Percentiles rank a stretch among this genome's conserved stretches.
phyloP scores from a whole-genome alignment of 2,329 filamentous ascomycete species.

The Torrubiella hemipterigena region DNA sequence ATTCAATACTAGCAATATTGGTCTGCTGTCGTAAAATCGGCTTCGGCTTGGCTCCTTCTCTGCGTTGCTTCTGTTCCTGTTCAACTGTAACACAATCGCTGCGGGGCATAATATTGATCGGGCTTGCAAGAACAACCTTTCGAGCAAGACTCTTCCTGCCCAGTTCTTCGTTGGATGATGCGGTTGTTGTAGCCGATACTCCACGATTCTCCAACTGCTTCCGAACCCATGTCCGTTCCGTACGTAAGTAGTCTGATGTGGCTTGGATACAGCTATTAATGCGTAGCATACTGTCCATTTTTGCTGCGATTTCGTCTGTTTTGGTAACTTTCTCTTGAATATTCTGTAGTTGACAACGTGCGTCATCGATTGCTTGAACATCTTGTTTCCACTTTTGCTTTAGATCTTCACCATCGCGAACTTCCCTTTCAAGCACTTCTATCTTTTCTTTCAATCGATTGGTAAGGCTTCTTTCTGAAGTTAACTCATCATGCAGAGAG shows the following conservation, averaged over 20 bases:
- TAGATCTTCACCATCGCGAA: neutral
- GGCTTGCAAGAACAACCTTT: slow-evolving; percentile 21
- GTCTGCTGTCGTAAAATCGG: too few relatives aligned
- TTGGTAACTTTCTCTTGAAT: too few relatives aligned
- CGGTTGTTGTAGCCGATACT: slow-evolving; percentile 1
- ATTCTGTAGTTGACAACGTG: slow-evolving; percentile 10
- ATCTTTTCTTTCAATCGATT: slow-evolving; percentile 1
- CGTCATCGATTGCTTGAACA: slow-evolving; percentile 7
- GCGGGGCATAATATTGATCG: slow-evolving; percentile 11
- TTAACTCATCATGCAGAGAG: neutral
- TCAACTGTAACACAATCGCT: slow-evolving; percentile 19
- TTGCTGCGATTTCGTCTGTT: too few relatives aligned
- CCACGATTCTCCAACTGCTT: slow-evolving; percentile 10
- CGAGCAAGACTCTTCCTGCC: slow-evolving; percentile 9
- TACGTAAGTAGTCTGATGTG: slow-evolving; percentile 15
- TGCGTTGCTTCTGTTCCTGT: slow-evolving; percentile 22
- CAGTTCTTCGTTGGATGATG: slow-evolving; percentile 5
- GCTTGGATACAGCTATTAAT: slow-evolving; percentile 16
- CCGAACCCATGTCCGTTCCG: slow-evolving; percentile 17
- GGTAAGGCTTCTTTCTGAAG: neutral
- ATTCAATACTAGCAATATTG: too few relatives aligned
- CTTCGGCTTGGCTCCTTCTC: slow-evolving; percentile 15
- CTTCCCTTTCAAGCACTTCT: neutral
- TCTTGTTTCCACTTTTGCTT: neutral
- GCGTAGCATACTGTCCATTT: too few relatives aligned